Conservation (phyloP, 805 yeast species). For the Trichomonascus vanleenenianus region DNA sequence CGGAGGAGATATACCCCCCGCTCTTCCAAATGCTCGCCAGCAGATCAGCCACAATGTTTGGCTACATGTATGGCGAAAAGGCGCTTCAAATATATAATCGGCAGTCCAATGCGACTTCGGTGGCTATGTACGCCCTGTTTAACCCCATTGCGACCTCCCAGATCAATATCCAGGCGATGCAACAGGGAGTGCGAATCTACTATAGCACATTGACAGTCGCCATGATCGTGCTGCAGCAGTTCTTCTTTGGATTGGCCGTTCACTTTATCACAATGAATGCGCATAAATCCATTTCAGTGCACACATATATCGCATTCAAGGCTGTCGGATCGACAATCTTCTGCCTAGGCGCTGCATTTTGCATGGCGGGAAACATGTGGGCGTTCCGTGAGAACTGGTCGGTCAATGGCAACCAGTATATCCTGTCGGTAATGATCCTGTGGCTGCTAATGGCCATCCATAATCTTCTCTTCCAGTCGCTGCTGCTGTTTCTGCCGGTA, state of each 20-base stretch:
- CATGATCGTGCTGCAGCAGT: conserved; percentile 11
- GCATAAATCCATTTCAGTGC: too few species aligned
- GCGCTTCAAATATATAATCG: conserved; percentile 1
- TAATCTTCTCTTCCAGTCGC: conserved; percentile 1
- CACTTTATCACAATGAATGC: background rate
- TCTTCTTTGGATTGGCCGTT: conserved; percentile 8
- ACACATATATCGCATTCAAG: background rate
- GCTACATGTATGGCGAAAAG: conserved; percentile 2
- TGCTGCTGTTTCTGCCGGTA: conserved; percentile 6
- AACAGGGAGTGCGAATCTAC: conserved; percentile 7
- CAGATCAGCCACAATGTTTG: background rate
- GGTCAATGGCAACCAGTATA: conserved; percentile 10
- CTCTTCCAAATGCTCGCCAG: conserved; percentile 2
- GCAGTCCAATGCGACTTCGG: conserved; percentile 2
- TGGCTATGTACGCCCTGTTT: background rate
- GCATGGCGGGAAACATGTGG: conserved; percentile 9
- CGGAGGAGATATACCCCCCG: conserved; percentile 1
- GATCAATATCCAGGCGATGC: conserved; percentile 6
- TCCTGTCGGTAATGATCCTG: conserved; percentile 10
- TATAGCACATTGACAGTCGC: conserved; percentile 8
- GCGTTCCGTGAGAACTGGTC: conserved; percentile 10
- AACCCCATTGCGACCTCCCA: conserved; percentile 3
- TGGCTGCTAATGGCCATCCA: conserved; percentile 5
- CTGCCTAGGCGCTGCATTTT: conserved; percentile 3
- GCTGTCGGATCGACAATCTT: conserved; percentile 1